These are phyloP conservation scores for Sarocladiaceae sp. DNA, from an alignment of 2,329 filamentous ascomycete genomes.

Conservation along the genomic window DNA sequence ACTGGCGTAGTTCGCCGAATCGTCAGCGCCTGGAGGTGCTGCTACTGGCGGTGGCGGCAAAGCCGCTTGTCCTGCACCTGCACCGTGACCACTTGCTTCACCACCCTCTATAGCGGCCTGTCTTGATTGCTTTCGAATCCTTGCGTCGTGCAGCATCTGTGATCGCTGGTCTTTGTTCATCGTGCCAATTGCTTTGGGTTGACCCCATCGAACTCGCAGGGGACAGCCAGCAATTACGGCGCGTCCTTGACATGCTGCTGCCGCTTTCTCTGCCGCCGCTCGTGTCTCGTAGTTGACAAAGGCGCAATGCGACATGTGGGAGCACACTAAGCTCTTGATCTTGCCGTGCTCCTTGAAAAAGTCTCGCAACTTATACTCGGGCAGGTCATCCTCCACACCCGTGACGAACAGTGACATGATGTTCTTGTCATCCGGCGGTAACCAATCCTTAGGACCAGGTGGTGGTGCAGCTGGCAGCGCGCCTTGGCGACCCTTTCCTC, in stretches of 20 bases:
- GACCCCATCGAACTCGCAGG: constrained; percentile 83
- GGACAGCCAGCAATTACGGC: constrained; percentile 89
- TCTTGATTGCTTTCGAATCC: constrained; percentile 31
- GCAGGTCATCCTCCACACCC: constrained; percentile 91
- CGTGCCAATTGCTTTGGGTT: constrained; percentile 83
- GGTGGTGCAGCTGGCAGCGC: constrained; percentile 71
- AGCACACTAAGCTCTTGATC: constrained; percentile 88
- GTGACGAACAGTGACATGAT: constrained; percentile 93
- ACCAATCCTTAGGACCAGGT: constrained; percentile 76
- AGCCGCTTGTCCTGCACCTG: constrained; percentile 16
- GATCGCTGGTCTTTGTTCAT: constrained; percentile 82
- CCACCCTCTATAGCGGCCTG: constrained; percentile 26
- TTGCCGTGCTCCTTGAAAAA: constrained; percentile 88
- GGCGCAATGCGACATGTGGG: constrained; percentile 93
- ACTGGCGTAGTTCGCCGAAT: constrained; percentile 74
- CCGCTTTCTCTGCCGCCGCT: constrained; percentile 78
- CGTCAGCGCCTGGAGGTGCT: constrained; percentile 70
- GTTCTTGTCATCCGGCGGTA: constrained; percentile 74
- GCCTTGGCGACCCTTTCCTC: constrained; percentile 39
- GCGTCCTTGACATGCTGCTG: constrained; percentile 76
- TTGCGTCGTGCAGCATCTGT: constrained; percentile 71
- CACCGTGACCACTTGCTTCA: constrained; percentile 31
- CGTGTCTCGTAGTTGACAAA: constrained; percentile 92
- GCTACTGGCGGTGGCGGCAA: constrained; percentile 44
- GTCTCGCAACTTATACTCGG: constrained; percentile 82